A percentile compares a stretch with the other conserved stretches of the same genome.
These are phyloP conservation scores for Leccinum subfulvum DNA, from an alignment of 1,284 basidiomycete genomes.

Conservation along the genomic window DNA sequence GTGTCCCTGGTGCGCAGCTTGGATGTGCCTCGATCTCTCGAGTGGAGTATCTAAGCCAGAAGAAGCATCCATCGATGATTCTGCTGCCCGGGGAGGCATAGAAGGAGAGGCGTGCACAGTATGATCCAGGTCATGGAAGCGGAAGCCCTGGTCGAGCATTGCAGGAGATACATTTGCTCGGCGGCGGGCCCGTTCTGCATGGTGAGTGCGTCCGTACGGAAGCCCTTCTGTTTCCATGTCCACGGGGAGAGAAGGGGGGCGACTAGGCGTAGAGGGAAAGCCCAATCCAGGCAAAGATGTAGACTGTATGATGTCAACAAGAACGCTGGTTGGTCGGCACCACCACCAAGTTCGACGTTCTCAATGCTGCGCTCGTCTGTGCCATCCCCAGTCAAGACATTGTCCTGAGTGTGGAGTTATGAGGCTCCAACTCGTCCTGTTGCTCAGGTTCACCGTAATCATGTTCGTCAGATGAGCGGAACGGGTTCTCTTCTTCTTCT, in stretches of 20 bases:
- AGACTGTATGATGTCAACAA: conserved; percentile 55
- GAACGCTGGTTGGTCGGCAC: conserved; percentile 53
- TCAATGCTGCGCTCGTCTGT: conserved; percentile 25
- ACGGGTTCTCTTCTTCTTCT: conserved; percentile 50
- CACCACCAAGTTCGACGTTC: conserved; percentile 32
- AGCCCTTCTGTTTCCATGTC: conserved; percentile 61
- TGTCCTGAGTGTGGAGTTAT: conserved; percentile 16
- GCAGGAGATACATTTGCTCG: conserved; percentile 29
- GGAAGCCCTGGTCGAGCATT: conserved; percentile 20
- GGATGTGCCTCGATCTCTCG: conserved; percentile 49
- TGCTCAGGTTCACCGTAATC: conserved; percentile 32
- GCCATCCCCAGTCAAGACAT: conserved; percentile 15
- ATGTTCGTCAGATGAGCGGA: conserved; percentile 38
- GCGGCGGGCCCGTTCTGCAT: conserved; percentile 47
- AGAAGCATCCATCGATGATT: conserved; percentile 23
- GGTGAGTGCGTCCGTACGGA: conserved; percentile 70
- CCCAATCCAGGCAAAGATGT: conserved; percentile 29
- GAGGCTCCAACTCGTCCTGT: conserved; percentile 17
- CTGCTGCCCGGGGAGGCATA: conserved; percentile 20
- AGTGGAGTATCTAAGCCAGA: conserved; percentile 40
- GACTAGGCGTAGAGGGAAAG: conserved; percentile 31
- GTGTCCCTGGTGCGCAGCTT: conserved; percentile 40
- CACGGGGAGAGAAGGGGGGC: conserved; percentile 39
- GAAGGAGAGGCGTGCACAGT: conserved; percentile 17
- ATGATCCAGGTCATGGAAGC: conserved; percentile 15